phyloP scores from a whole-genome alignment of 441 rosid genomes.

The Erysimum cheiri region DNA sequence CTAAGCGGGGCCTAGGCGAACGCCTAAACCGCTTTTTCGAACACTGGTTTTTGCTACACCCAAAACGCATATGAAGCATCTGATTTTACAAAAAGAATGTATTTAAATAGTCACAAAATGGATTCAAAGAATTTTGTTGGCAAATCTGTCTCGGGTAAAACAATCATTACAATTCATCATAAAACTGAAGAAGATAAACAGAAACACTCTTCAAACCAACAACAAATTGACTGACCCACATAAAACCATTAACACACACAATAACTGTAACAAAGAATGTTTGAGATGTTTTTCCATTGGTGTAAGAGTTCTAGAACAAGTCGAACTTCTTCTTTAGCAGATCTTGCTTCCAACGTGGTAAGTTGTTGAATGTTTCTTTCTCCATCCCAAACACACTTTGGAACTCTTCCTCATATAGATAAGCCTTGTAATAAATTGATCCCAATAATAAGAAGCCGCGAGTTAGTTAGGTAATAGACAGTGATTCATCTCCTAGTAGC shows the following conservation, averaged over 20 bases:
- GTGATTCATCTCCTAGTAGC: too few species aligned
- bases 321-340: conserved; percentile 87
- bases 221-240: too few species aligned
- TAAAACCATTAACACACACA: too few species aligned
- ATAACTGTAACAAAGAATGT: neutral
- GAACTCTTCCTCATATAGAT: conserved; percentile 89
- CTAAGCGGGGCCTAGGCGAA: too few species aligned
- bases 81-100: neutral
- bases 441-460: conserved; percentile 7
- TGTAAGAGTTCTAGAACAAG: conserved; percentile 62
- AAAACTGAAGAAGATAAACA: neutral
- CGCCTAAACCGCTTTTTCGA: too few species aligned
- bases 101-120: conserved; percentile 4
- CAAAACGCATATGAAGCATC: neutral
- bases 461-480: conserved; percentile 2
- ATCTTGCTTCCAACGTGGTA: conserved; percentile 98
- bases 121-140: conserved; percentile 9
- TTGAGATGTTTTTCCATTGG: conserved; percentile 28
- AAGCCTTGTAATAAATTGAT: conserved; percentile 62
- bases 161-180: conserved; percentile 14
- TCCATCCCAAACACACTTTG: conserved; percentile 68
- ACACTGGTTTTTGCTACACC: too few species aligned
- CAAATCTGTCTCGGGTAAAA: conserved; percentile 13
- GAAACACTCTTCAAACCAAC: neutral
- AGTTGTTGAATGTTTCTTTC: conserved; percentile 47